phyloP scores from a whole-genome alignment of 1,139 yeast genomes.

The Kurtzmaniella quercitrusa region DNA sequence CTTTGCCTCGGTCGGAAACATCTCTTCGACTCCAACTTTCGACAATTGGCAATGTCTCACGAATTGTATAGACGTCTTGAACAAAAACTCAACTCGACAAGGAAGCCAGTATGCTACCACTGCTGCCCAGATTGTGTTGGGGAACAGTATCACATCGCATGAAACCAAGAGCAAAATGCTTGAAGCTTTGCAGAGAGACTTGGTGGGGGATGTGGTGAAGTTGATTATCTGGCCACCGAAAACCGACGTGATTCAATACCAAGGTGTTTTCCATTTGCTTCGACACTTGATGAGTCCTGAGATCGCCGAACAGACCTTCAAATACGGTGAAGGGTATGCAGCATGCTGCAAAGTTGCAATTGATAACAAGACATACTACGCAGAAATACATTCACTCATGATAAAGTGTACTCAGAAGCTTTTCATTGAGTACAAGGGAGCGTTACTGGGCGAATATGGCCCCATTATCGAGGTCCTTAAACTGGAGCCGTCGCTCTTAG shows the following conservation, averaged over 20 bases:
- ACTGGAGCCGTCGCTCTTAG: neutral
- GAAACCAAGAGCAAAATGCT: conserved; percentile 14
- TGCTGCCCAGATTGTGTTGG: conserved; percentile 18
- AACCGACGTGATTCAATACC: conserved; percentile 36
- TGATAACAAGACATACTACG: conserved; percentile 35
- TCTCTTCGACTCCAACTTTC: conserved; percentile 27
- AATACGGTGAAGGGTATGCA: conserved; percentile 8
- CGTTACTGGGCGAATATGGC: conserved; percentile 8
- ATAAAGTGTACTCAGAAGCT: conserved; percentile 30
- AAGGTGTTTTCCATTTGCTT: conserved; percentile 32
- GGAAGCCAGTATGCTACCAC: conserved; percentile 4
- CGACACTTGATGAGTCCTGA: conserved; percentile 22
- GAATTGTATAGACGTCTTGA: conserved; percentile 9
- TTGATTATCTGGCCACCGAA: conserved; percentile 13
- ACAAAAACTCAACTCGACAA: neutral
- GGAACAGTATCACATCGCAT: conserved; percentile 28
- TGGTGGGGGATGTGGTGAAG: conserved; percentile 17
- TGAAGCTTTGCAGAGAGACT: conserved; percentile 8
- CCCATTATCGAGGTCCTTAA: neutral
- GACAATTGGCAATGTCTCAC: conserved; percentile 13
- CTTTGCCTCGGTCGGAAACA: conserved; percentile 34
- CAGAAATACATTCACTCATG: conserved; percentile 26
- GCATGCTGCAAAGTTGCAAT: conserved; percentile 21
- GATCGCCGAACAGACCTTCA: conserved; percentile 13
- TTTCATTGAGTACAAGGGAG: conserved; percentile 9